Conservation (phyloP, 2,329 filamentous ascomycete genomes). For the Penicillium capsulatum region DNA sequence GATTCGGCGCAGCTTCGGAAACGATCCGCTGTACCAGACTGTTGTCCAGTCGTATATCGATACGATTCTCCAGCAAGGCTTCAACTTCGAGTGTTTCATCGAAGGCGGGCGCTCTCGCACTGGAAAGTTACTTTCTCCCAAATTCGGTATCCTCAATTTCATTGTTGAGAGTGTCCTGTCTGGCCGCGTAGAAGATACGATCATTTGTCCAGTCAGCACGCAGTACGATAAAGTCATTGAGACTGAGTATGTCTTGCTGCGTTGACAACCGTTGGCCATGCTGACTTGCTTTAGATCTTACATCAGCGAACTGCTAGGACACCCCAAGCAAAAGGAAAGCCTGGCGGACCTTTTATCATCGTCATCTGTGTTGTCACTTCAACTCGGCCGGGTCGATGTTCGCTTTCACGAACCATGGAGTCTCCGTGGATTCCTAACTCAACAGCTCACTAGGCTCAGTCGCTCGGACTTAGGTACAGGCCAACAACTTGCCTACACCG, state of each 20-base stretch:
- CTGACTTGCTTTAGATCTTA: slow-evolving; percentile 59
- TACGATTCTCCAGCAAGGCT: slow-evolving; percentile 81
- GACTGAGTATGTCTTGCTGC: slow-evolving; percentile 57
- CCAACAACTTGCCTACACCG: slow-evolving; percentile 45
- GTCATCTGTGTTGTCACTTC: slow-evolving; percentile 81
- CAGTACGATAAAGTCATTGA: slow-evolving; percentile 99
- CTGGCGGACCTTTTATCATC: slow-evolving; percentile 82
- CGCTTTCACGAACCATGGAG: slow-evolving; percentile 97
- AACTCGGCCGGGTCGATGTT: slow-evolving; percentile 87
- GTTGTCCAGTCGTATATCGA: slow-evolving; percentile 97
- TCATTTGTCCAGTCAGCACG: slow-evolving; percentile 92
- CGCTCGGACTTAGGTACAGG: slow-evolving; percentile 32
- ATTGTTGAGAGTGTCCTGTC: slow-evolving; percentile 86
- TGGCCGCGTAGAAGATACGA: slow-evolving; percentile 80
- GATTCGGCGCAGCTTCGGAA: slow-evolving; percentile 87
- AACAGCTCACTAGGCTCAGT: slow-evolving; percentile 62
- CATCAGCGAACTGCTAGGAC: slow-evolving; percentile 85
- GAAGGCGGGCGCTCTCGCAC: slow-evolving; percentile 91
- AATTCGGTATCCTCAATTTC: slow-evolving; percentile 92
- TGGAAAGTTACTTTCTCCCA: slow-evolving; percentile 87
- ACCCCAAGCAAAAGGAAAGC: slow-evolving; percentile 95
- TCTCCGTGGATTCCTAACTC: slow-evolving; percentile 71
- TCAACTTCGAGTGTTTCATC: slow-evolving; percentile 96
- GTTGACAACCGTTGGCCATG: not conserved
- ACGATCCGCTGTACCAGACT: slow-evolving; percentile 83